A percentile compares a stretch with the other conserved stretches of the same genome.
Evolutionary conservation across 306 rosid genomes (phyloP).

Genomic region (Rosa multiflora): DNA sequence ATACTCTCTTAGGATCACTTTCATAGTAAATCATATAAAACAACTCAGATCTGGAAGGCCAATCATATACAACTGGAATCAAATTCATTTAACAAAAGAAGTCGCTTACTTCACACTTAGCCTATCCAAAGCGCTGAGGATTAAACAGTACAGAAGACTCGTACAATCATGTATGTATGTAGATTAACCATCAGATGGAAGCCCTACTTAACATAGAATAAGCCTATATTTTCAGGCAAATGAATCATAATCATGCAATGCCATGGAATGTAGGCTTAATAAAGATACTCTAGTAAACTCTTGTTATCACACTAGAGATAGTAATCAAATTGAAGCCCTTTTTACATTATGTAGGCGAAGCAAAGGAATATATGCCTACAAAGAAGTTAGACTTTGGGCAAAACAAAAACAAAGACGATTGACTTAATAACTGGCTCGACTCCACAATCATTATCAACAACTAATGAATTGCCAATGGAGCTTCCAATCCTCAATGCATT

Average conservation of each 20-base stretch:
- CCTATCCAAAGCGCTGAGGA: conserved; percentile 92
- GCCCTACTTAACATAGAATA: not conserved
- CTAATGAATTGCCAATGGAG: not conserved
- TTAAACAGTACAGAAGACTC: conserved; percentile 24
- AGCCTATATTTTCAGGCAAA: not conserved
- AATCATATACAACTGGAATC: not conserved
- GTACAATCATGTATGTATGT: not conserved
- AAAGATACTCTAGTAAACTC: not conserved
- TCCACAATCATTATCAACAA: not conserved
- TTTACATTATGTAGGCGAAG: not conserved
- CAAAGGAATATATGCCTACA: not conserved
- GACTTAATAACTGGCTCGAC: not conserved
- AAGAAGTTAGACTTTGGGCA: not conserved
- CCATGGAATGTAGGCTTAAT: not conserved
- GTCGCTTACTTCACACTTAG: conserved; percentile 77
- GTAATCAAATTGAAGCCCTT: not conserved
- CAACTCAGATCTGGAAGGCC: not conserved
- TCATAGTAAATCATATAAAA: not conserved
- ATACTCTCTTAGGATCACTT: not conserved
- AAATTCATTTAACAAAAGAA: conserved; percentile 13
- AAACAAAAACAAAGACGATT: not conserved
- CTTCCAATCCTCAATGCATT: not conserved
- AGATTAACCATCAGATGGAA: not conserved
- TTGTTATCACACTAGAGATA: not conserved
- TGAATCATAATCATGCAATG: not conserved